phyloP scores from a whole-genome alignment of 805 yeast species.

The Kazachstania africana region DNA sequence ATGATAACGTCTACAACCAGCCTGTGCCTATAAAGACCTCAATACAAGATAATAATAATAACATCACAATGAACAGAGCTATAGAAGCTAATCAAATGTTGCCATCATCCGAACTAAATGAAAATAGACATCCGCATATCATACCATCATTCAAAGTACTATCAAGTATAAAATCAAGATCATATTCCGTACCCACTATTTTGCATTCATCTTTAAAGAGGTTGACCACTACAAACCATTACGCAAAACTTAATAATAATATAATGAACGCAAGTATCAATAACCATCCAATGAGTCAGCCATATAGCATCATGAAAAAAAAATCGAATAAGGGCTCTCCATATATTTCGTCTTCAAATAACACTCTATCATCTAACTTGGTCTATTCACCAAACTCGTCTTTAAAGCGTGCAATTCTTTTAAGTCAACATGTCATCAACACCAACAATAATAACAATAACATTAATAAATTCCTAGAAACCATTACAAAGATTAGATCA shows the following conservation, averaged over 20 bases:
- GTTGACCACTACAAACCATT: conserved; percentile 5
- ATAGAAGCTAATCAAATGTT: too few species aligned
- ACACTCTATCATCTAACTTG: conserved; percentile 1
- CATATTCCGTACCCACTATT: conserved; percentile 26
- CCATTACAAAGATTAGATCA: background rate
- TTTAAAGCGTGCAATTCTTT: conserved; percentile 3
- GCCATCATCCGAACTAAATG: too few species aligned
- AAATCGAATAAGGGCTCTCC: conserved; percentile 3
- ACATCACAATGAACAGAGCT: too few species aligned
- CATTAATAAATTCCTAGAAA: conserved; percentile 1
- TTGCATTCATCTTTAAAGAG: conserved; percentile 24
- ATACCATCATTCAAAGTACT: conserved; percentile 3
- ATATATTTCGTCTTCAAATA: conserved; percentile 1
- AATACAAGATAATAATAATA: too few species aligned
- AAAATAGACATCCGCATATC: too few species aligned
- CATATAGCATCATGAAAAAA: conserved; percentile 7
- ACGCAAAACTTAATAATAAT: conserved; percentile 3
- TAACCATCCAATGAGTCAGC: conserved; percentile 4
- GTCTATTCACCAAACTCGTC: conserved; percentile 3
- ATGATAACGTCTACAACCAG: background rate
- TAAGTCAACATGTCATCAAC: conserved; percentile 5
- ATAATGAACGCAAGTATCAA: conserved; percentile 1
- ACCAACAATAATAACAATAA: background rate
- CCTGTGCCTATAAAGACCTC: background rate
- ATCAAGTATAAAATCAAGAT: conserved; percentile 16